These are phyloP conservation scores for Blastobotrys petasosporus DNA, from an alignment of 1,139 yeast species.

Conservation along the genomic window DNA sequence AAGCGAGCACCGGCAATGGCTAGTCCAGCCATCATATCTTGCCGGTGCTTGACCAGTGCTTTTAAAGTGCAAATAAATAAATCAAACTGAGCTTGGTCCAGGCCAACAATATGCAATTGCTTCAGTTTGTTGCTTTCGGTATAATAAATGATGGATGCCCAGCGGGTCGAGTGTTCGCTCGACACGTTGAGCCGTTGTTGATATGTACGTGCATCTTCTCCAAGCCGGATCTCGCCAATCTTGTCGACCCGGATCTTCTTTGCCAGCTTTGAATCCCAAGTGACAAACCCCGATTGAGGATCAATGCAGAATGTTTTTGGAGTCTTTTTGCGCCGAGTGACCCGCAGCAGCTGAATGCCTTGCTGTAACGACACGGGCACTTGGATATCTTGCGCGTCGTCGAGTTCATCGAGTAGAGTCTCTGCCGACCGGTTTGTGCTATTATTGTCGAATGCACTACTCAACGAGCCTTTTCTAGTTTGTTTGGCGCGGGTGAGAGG, in stretches of 20 bases:
- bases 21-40: constrained; percentile 48
- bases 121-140: constrained; percentile 48
- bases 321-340: constrained; percentile 64
- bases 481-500: constrained; percentile 8
- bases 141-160: constrained; percentile 76
- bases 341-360: constrained; percentile 47
- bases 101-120: constrained; percentile 70
- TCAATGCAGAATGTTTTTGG: constrained; percentile 45
- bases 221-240: constrained; percentile 61
- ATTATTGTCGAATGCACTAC: neutral
- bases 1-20: constrained; percentile 50
- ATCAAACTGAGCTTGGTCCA: constrained; percentile 54
- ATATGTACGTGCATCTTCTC: constrained; percentile 69
- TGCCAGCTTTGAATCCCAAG: constrained; percentile 47
- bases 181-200: constrained; percentile 78
- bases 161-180: constrained; percentile 54
- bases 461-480: neutral
- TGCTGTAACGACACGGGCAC: constrained; percentile 19
- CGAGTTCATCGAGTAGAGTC: neutral
- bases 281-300: constrained; percentile 40
- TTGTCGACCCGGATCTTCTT: constrained; percentile 61
- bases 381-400: neutral
- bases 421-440: neutral
- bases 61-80: constrained; percentile 45
- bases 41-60: constrained; percentile 43